Evolutionary conservation across 305 asterid genomes (phyloP).

Genomic region (Striga hermonthica): DNA sequence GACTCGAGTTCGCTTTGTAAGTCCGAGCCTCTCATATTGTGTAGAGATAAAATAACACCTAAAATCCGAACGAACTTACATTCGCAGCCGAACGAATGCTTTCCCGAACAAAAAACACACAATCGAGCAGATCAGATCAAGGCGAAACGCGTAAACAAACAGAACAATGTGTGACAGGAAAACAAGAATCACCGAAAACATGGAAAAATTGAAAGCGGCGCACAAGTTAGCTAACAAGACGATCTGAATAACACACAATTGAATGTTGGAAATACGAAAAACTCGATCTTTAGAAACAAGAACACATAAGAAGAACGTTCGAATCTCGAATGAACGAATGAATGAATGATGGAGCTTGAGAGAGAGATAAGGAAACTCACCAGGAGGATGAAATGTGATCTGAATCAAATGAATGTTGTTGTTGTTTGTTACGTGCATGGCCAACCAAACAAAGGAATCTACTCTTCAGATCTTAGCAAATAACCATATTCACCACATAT

Average conservation of each 20-base stretch:
- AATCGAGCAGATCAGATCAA: constrained; percentile 12
- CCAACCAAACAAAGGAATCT: neutral
- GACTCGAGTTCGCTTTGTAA: constrained; percentile 53
- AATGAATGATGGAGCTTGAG: neutral
- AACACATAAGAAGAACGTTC: constrained; percentile 18
- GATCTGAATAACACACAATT: too few species aligned
- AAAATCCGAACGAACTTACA: neutral
- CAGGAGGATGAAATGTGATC: constrained; percentile 16
- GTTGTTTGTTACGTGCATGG: neutral
- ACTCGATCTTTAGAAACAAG: neutral
- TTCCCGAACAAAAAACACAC: neutral
- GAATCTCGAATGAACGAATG: constrained; percentile 33
- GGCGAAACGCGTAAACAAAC: constrained; percentile 9
- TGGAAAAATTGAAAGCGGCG: too few species aligned
- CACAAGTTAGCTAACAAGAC: too few species aligned
- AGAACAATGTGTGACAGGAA: neutral
- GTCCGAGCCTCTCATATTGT: constrained; percentile 44
- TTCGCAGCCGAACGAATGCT: neutral
- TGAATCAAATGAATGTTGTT: neutral
- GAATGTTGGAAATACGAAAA: neutral
- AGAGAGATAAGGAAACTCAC: constrained; percentile 29
- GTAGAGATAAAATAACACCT: constrained; percentile 21
- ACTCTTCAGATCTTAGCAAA: too few species aligned
- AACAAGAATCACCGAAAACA: neutral
- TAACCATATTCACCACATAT: too few species aligned